Conservation (phyloP, 2,329 filamentous ascomycete genomes). For the Claviceps citrina region DNA sequence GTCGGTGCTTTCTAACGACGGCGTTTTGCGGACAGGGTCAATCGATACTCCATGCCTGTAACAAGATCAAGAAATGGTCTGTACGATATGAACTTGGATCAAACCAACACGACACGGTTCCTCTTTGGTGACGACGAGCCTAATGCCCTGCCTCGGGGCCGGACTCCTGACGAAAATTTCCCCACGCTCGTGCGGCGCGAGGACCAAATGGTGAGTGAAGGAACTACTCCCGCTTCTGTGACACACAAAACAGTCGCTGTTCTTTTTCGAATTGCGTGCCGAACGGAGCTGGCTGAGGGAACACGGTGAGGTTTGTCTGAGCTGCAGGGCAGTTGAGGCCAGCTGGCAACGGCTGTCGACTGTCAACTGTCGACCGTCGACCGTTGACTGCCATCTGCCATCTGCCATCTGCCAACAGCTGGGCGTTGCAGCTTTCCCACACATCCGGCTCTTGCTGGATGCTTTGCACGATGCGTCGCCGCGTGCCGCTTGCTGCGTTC, state of each 20-base stretch:
- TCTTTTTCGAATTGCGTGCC: background rate
- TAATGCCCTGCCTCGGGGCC: constrained; percentile 30
- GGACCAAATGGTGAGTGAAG: constrained; percentile 34
- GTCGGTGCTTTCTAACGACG: constrained; percentile 6
- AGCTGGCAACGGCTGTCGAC: constrained; percentile 1
- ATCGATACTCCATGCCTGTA: constrained; percentile 89
- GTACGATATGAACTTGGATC: constrained; percentile 57
- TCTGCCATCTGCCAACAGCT: constrained; percentile 1
- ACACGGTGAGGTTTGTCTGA: background rate
- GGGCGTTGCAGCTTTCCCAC: background rate
- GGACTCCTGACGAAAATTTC: constrained; percentile 68
- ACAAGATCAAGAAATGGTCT: constrained; percentile 52
- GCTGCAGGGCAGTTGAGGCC: background rate
- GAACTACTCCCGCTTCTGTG: background rate
- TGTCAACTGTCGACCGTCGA: background rate
- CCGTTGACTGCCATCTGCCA: background rate
- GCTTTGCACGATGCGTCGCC: background rate
- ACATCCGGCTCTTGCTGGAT: background rate
- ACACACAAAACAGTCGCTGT: background rate
- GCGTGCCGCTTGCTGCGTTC: background rate
- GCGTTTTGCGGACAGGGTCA: constrained; percentile 39
- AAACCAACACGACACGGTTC: constrained; percentile 73
- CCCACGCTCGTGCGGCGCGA: constrained; percentile 63
- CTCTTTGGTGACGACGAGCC: constrained; percentile 67
- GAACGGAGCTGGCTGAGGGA: no score